phyloP scores from a whole-genome alignment of 1,139 yeast genomes.

The Taphrina pruni region DNA sequence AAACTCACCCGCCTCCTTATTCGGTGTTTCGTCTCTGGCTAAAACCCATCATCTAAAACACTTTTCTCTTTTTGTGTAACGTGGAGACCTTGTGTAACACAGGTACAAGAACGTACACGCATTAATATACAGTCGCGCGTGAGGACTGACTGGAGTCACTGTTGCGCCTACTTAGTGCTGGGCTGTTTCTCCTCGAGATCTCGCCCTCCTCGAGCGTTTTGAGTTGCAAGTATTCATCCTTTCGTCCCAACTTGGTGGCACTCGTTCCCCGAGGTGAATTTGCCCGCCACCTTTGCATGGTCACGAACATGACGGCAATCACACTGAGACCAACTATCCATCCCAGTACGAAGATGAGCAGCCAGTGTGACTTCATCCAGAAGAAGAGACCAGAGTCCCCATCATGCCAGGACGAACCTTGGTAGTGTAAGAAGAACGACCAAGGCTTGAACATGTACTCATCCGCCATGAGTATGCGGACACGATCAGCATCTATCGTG shows the following conservation, averaged over 20 bases:
- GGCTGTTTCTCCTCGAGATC: slow-evolving; percentile 28
- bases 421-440: slow-evolving; percentile 46
- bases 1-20: neutral
- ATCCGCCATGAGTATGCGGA: slow-evolving; percentile 47
- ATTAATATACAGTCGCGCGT: slow-evolving; percentile 11
- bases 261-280: neutral
- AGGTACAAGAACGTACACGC: neutral
- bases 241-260: neutral
- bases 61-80: neutral
- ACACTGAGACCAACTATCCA: slow-evolving; percentile 39
- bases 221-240: slow-evolving; percentile 24
- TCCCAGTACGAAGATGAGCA: slow-evolving; percentile 45
- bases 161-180: slow-evolving; percentile 16
- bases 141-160: slow-evolving; percentile 21
- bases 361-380: slow-evolving; percentile 46
- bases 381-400: slow-evolving; percentile 47
- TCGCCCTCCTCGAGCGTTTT: slow-evolving; percentile 27
- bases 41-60: neutral
- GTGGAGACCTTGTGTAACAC: neutral
- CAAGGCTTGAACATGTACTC: slow-evolving; percentile 46
- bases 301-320: slow-evolving; percentile 32
- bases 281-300: slow-evolving; percentile 9
- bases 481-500: slow-evolving; percentile 45
- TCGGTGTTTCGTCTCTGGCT: neutral
- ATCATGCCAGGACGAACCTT: slow-evolving; percentile 49